Conservation (phyloP, 1,284 basidiomycete genomes). For the Rhodotorula sp. region DNA sequence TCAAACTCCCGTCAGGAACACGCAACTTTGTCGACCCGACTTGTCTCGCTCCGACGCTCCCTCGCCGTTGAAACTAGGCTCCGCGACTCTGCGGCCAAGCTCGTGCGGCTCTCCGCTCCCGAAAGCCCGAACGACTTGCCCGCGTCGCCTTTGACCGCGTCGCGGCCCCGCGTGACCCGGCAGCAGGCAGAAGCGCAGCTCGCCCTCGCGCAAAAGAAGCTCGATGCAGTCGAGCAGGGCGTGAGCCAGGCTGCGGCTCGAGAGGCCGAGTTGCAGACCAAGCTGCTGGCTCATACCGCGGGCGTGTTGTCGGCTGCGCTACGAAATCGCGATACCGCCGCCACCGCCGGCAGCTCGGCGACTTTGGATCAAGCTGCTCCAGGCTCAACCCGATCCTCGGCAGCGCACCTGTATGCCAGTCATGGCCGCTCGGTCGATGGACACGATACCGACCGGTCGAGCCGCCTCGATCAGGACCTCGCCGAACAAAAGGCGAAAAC, state of each 20-base stretch:
- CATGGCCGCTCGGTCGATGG: conserved; percentile 6
- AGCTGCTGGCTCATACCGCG: conserved; percentile 36
- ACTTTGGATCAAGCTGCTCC: neutral
- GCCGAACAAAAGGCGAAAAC: neutral
- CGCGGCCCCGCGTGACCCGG: conserved; percentile 5
- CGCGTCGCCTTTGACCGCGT: neutral
- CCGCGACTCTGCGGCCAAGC: conserved; percentile 37
- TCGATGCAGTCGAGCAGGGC: conserved; percentile 21
- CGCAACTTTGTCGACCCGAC: conserved; percentile 21
- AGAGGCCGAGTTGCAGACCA: conserved; percentile 24
- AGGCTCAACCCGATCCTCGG: neutral
- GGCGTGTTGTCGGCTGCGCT: conserved; percentile 33
- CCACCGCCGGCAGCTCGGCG: neutral
- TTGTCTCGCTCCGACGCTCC: conserved; percentile 30
- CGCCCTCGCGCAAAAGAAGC: conserved; percentile 22
- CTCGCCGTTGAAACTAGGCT: conserved; percentile 40
- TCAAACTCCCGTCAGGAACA: conserved; percentile 19
- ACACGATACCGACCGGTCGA: neutral
- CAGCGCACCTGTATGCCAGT: conserved; percentile 35
- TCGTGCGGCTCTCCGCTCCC: conserved; percentile 33
- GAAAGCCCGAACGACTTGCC: conserved; percentile 1
- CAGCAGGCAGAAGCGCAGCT: conserved; percentile 31
- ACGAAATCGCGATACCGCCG: neutral
- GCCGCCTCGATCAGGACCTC: neutral
- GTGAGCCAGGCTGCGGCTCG: conserved; percentile 15